Evolutionary conservation across 441 rosid species (phyloP).

Genomic region (Biscutella laevigata): DNA sequence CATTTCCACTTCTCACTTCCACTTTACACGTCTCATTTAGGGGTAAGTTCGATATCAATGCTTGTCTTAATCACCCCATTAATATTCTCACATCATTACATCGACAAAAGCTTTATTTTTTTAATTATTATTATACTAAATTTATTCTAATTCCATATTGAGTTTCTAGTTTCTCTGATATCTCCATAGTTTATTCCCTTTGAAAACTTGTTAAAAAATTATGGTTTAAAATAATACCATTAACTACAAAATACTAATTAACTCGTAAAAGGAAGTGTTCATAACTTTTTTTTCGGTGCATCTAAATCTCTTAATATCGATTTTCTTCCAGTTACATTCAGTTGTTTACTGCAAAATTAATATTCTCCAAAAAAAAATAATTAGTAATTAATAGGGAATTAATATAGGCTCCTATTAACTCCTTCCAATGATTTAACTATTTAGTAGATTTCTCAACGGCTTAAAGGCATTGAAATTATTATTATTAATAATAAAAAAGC

Average conservation of each 20-base stretch:
- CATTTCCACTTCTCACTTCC: slow-evolving; percentile 42
- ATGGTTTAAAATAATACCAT: neutral
- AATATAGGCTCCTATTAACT: neutral
- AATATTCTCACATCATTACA: slow-evolving; percentile 17
- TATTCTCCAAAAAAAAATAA: neutral
- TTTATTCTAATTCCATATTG: neutral
- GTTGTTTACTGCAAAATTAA: neutral
- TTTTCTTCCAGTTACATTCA: slow-evolving; percentile 1
- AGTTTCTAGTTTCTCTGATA: slow-evolving; percentile 4
- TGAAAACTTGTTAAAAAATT: neutral
- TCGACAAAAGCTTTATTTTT: slow-evolving; percentile 7
- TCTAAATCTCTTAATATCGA: neutral
- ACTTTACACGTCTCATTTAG: slow-evolving; percentile 14
- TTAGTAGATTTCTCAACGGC: neutral
- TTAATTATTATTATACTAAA: slow-evolving; percentile 5
- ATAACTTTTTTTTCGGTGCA: neutral
- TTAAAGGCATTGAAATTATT: neutral
- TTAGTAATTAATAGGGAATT: neutral
- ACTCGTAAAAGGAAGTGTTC: neutral
- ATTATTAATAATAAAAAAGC: neutral
- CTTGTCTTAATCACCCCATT: slow-evolving; percentile 23
- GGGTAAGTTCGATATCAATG: slow-evolving; percentile 16
- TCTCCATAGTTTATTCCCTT: neutral
- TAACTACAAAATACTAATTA: neutral
- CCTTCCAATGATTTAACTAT: neutral